A percentile compares a stretch with the other conserved stretches of the same genome.
Evolutionary conservation across 768 basidiomycete species (phyloP).

Genomic region (Baorangia bicolor): DNA sequence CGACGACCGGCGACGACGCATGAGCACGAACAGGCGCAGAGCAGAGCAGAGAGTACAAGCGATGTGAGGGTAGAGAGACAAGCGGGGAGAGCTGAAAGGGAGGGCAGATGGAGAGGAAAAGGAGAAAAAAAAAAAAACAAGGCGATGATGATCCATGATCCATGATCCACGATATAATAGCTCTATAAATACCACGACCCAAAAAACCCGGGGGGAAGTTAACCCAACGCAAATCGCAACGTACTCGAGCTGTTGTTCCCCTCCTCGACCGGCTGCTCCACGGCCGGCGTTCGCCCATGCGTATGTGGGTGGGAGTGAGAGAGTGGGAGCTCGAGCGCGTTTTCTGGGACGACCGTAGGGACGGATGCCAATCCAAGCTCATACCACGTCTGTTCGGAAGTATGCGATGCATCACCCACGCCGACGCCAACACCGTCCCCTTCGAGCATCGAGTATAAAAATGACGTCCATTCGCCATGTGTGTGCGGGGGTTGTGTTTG

Average conservation of each 20-base stretch:
- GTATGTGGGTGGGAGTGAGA: conserved; percentile 3
- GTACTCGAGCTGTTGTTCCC: conserved; percentile 29
- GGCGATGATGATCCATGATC: neutral
- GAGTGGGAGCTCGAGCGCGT: conserved; percentile 15
- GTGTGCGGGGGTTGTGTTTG: conserved; percentile 5
- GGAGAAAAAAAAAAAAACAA: neutral
- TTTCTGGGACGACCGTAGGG: conserved; percentile 4
- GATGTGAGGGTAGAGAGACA: neutral
- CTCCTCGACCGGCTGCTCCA: conserved; percentile 23
- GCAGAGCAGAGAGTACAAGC: neutral
- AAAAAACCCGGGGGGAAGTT: neutral
- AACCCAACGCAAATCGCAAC: conserved; percentile 32
- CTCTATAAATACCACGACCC: conserved; percentile 26
- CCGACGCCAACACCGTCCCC: conserved; percentile 25
- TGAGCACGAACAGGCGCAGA: neutral
- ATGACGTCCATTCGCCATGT: conserved; percentile 34
- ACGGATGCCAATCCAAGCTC: conserved; percentile 28
- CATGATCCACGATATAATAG: no score
- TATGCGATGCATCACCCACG: neutral
- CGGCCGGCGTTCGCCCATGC: neutral
- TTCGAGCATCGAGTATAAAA: conserved; percentile 35
- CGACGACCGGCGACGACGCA: conserved; percentile 9
- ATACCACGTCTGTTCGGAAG: conserved; percentile 27
- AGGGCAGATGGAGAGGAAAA: neutral
- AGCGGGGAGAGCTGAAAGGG: neutral